Evolutionary conservation across 2,329 filamentous ascomycete species (phyloP), one percentile per base, ranked within the genome.

Genomic region (Coniochaeta ligniaria): DNA sequence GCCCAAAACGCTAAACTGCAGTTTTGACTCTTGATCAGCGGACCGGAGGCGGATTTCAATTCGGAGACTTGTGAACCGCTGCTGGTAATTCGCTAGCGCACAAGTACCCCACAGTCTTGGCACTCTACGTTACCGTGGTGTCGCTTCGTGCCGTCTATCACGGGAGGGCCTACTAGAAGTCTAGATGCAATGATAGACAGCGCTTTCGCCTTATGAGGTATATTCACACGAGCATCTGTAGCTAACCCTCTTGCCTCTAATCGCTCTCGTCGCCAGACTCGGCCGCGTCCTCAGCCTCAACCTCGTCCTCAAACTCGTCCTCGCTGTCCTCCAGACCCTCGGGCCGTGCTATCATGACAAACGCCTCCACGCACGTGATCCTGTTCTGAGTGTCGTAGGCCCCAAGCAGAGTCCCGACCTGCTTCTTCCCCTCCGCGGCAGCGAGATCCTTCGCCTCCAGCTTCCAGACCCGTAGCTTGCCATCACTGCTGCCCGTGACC

Each of bases 341-440:
- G 17, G 84, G 83, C 55, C 82, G 78, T 67, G 86, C 83, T 73
- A 90, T 83, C 91, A 98, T 96, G 64, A 91, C 78, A 76, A 96
- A 98, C 24, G 89, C 89, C 67, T 86, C 87, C 68, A 98, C 71
- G 72, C 95, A 98, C 41, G 93, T 98, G 66, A 98, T 92, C 60
- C 95, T 82, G 72, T 94, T 93, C 54, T 88, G 87, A 24, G 93
- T 96, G 74, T 93, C 89, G 69, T 95, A 95, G 35, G 83, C 86
- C 17, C 88, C 92, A 52, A 96, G 72, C 60, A 96, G 71, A 65
- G 76, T 81, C 33, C 91, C 92, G 24, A 90, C 67, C 62, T 75
- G 71, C 64, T 67, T 71, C 24, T 59, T 38, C 60, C 65, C 66
- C 64, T 62, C 69, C 62, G 64, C 69, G 20, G 66, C 54, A 4